Conservation (phyloP, 2,329 filamentous ascomycete species). For the Thyridium curvatum region DNA sequence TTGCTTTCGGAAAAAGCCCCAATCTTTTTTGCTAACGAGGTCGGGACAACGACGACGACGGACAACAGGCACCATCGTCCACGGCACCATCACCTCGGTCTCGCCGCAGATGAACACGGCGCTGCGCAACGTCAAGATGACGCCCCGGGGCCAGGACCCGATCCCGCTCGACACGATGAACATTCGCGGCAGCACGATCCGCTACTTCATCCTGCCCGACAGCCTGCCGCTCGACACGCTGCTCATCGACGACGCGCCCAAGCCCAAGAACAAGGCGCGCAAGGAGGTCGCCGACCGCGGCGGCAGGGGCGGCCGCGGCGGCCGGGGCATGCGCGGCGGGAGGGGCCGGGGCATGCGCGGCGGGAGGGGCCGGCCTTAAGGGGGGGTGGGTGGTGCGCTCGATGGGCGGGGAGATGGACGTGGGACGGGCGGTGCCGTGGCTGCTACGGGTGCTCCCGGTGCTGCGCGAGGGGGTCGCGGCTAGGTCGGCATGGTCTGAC, state of each 20-base stretch:
- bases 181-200: slow-evolving; percentile 90
- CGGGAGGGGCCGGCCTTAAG: slow-evolving; percentile 10
- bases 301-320: slow-evolving; percentile 45
- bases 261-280: slow-evolving; percentile 98
- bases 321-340: slow-evolving; percentile 30
- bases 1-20: too few species aligned
- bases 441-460: too few species aligned
- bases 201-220: slow-evolving; percentile 95
- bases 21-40: too few species aligned
- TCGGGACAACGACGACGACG: too few species aligned
- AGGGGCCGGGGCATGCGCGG: slow-evolving; percentile 25
- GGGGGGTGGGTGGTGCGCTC: too few species aligned
- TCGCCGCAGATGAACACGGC: slow-evolving; percentile 98
- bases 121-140: slow-evolving; percentile 95
- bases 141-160: slow-evolving; percentile 77
- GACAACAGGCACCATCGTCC: slow-evolving; percentile 76
- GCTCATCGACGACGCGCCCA: slow-evolving; percentile 91
- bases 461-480: too few species aligned
- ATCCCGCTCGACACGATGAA: slow-evolving; percentile 92
- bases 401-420: neutral
- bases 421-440: too few species aligned
- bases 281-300: slow-evolving; percentile 71
- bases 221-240: slow-evolving; percentile 91
- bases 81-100: slow-evolving; percentile 94
- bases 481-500: too few species aligned